Percentiles rank a stretch among this genome's conserved stretches.
These are phyloP conservation scores for Coffea eugenioides DNA, from an alignment of 257 asterid species.

Conservation along the genomic window DNA sequence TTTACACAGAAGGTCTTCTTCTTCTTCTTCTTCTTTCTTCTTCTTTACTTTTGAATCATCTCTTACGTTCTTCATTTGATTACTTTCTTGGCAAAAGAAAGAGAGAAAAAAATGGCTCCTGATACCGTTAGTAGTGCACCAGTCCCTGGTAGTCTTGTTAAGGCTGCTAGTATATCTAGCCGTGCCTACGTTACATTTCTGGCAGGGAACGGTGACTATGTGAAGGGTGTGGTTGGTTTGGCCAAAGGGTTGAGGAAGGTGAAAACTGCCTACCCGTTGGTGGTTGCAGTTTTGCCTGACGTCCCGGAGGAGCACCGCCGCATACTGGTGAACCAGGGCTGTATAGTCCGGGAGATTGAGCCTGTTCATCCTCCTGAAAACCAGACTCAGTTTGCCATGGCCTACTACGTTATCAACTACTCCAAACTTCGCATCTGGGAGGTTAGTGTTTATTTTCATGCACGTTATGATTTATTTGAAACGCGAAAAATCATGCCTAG, in stretches of 20 bases:
- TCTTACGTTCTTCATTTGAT: too few relatives aligned
- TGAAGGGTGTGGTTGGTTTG: conserved; percentile 38
- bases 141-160: neutral
- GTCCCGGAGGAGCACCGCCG: conserved; percentile 43
- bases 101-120: conserved; percentile 4
- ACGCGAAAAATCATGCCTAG: too few relatives aligned
- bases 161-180: conserved; percentile 24
- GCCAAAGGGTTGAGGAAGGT: conserved; percentile 36
- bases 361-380: conserved; percentile 31
- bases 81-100: too few relatives aligned
- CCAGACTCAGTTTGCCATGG: conserved; percentile 35
- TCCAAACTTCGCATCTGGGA: conserved; percentile 41
- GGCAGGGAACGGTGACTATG: conserved; percentile 37
- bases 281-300: conserved; percentile 36
- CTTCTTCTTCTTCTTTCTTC: too few relatives aligned
- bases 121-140: neutral
- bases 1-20: too few relatives aligned
- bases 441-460: neutral
- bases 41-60: too few relatives aligned
- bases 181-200: conserved; percentile 36
- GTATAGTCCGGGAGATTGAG: conserved; percentile 34
- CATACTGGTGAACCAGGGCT: conserved; percentile 30
- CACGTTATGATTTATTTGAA: too few relatives aligned
- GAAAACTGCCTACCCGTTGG: conserved; percentile 29
- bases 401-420: conserved; percentile 38